These are phyloP conservation scores for Clavispora santaluciae DNA, from an alignment of 805 yeast genomes.

Conservation along the genomic window DNA sequence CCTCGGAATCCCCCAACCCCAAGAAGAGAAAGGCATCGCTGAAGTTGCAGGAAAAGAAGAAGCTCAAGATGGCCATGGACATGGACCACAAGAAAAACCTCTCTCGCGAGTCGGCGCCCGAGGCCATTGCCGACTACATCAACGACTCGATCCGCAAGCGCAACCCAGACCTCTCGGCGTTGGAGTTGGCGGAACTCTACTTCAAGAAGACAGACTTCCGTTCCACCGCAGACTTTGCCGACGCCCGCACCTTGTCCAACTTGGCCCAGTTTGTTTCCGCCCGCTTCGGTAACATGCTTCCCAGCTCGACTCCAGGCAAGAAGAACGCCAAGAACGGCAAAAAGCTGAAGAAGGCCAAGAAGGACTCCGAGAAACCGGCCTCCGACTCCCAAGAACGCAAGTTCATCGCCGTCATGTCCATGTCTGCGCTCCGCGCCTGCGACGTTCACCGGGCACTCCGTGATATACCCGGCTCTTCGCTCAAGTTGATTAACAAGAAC, in stretches of 20 bases:
- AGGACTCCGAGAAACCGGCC: constrained; percentile 8
- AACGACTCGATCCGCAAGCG: constrained; percentile 55
- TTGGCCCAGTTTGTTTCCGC: constrained; percentile 50
- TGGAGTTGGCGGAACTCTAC: constrained; percentile 68
- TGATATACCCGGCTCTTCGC: constrained; percentile 46
- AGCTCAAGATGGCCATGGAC: constrained; percentile 62
- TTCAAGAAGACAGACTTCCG: constrained; percentile 53
- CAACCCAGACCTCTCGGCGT: constrained; percentile 63
- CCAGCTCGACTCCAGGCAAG: constrained; percentile 23
- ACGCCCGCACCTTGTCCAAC: constrained; percentile 50
- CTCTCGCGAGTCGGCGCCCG: constrained; percentile 48
- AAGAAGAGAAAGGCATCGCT: constrained; percentile 28
- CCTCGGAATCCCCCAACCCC: constrained; percentile 6
- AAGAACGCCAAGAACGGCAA: constrained; percentile 24
- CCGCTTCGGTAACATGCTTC: constrained; percentile 45
- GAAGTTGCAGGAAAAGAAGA: constrained; percentile 60
- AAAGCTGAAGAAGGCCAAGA: constrained; percentile 24
- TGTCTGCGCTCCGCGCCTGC: constrained; percentile 85
- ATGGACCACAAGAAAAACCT: constrained; percentile 51
- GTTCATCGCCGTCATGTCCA: constrained; percentile 51
- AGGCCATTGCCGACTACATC: constrained; percentile 61
- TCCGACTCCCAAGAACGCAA: constrained; percentile 27
- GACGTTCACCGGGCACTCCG: constrained; percentile 67
- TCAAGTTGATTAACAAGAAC: constrained; percentile 74
- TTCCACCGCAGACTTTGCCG: constrained; percentile 53